Percentiles rank a stretch among this genome's conserved stretches.
Evolutionary conservation across 148 eudicot species (phyloP).

Genomic region (Diospyros lotus): DNA sequence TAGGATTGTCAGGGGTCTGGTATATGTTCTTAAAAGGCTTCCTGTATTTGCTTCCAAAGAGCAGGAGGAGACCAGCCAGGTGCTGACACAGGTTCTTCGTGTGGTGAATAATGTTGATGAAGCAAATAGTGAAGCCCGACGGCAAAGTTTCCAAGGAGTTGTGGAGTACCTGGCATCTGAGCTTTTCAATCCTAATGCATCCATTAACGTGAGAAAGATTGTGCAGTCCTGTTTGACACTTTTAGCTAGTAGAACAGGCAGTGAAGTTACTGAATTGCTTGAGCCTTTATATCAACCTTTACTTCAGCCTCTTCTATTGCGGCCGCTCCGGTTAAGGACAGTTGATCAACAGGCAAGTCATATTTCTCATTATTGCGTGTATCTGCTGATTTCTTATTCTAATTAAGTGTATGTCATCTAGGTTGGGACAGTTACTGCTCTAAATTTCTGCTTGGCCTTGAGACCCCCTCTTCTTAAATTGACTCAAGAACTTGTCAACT

Average conservation of each 20-base stretch:
- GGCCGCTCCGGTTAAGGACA: slow-evolving; percentile 85
- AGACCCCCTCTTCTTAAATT: slow-evolving; percentile 97
- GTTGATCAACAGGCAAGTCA: slow-evolving; percentile 90
- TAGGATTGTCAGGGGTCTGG: slow-evolving; percentile 68
- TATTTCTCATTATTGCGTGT: slow-evolving; percentile 8
- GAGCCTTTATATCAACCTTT: slow-evolving; percentile 88
- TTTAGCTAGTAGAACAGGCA: slow-evolving; percentile 96
- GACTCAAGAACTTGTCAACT: slow-evolving; percentile 81
- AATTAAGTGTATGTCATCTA: slow-evolving; percentile 24
- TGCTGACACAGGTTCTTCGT: slow-evolving; percentile 87
- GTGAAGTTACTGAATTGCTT: slow-evolving; percentile 97
- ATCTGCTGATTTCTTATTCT: slow-evolving; percentile 2
- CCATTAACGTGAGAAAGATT: slow-evolving; percentile 78
- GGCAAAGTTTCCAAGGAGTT: slow-evolving; percentile 88
- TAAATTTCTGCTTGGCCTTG: slow-evolving; percentile 94
- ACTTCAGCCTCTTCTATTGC: slow-evolving; percentile 85
- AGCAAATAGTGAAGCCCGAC: slow-evolving; percentile 89
- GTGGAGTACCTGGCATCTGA: slow-evolving; percentile 91
- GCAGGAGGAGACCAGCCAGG: slow-evolving; percentile 97
- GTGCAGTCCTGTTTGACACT: slow-evolving; percentile 96
- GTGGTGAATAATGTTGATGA: slow-evolving; percentile 98
- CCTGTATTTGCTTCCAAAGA: slow-evolving; percentile 87
- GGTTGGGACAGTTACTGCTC: slow-evolving; percentile 96
- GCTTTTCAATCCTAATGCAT: slow-evolving; percentile 79
- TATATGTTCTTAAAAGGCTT: slow-evolving; percentile 91